Evolutionary conservation across 805 yeast species (phyloP).

Genomic region (Ogataea dorogensis): DNA sequence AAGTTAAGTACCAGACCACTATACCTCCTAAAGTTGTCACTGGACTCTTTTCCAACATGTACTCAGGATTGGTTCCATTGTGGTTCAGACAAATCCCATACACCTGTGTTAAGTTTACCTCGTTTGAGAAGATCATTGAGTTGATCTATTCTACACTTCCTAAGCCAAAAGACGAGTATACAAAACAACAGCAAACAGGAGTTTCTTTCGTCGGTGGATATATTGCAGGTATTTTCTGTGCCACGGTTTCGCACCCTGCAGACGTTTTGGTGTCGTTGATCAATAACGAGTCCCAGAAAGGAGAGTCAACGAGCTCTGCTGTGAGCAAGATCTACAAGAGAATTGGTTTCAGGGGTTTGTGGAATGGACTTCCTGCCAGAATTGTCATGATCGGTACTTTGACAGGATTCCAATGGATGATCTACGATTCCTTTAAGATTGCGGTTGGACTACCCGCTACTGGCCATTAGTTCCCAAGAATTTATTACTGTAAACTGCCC

Average conservation of each 20-base stretch:
- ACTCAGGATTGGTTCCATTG: constrained; percentile 86
- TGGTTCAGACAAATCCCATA: constrained; percentile 99
- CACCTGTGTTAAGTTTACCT: constrained; percentile 95
- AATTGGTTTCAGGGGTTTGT: constrained; percentile 87
- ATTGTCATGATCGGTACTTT: constrained; percentile 96
- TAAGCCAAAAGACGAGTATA: constrained; percentile 67
- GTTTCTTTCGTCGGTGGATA: constrained; percentile 95
- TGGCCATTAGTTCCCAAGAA: constrained; percentile 42
- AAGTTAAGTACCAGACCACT: constrained; percentile 91
- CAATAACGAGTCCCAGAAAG: constrained; percentile 64
- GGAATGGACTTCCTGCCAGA: constrained; percentile 95
- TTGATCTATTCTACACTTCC: constrained; percentile 73
- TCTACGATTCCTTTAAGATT: constrained; percentile 96
- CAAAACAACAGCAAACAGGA: constrained; percentile 80
- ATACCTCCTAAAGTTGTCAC: constrained; percentile 76
- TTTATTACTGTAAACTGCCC: constrained; percentile 1
- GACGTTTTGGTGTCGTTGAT: constrained; percentile 97
- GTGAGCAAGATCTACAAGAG: constrained; percentile 69
- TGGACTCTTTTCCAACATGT: constrained; percentile 61
- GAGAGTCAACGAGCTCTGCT: constrained; percentile 67
- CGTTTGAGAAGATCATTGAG: constrained; percentile 89
- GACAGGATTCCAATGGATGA: constrained; percentile 96
- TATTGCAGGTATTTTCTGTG: constrained; percentile 96
- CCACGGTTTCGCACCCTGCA: constrained; percentile 96
- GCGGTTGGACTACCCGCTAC: constrained; percentile 92